phyloP scores from a whole-genome alignment of 2,329 filamentous ascomycete genomes.

The Elsinoe ampelina region DNA sequence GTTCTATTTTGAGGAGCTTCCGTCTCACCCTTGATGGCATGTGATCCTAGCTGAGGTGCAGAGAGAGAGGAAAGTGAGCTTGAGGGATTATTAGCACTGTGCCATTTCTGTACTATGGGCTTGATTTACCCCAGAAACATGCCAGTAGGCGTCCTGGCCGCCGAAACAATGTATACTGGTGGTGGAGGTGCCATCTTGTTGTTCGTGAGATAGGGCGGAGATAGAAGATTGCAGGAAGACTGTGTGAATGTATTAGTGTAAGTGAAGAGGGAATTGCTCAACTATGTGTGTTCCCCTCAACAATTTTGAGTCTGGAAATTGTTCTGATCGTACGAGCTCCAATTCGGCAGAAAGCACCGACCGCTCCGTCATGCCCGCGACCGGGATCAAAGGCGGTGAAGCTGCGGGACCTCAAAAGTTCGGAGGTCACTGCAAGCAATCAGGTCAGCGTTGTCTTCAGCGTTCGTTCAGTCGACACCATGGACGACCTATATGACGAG shows the following conservation, averaged over 20 bases:
- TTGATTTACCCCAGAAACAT: constrained; percentile 74
- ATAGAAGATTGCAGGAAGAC: neutral
- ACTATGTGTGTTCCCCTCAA: constrained; percentile 5
- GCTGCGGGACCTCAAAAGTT: constrained; percentile 8
- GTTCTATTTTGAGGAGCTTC: constrained; percentile 16
- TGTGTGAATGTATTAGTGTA: neutral
- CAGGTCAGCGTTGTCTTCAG: neutral
- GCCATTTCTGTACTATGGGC: constrained; percentile 21
- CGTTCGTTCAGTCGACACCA: constrained; percentile 32
- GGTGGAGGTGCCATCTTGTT: constrained; percentile 63
- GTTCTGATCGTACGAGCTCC: constrained; percentile 13
- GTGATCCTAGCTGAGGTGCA: constrained; percentile 76
- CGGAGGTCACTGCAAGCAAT: neutral
- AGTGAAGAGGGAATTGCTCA: neutral
- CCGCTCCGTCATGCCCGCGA: neutral
- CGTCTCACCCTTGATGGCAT: constrained; percentile 77
- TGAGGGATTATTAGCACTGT: constrained; percentile 21
- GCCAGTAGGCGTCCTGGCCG: constrained; percentile 80
- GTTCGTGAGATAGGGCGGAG: constrained; percentile 7
- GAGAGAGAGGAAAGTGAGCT: constrained; percentile 82
- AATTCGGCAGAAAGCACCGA: constrained; percentile 11
- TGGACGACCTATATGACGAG: constrained; percentile 99
- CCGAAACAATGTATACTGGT: constrained; percentile 92
- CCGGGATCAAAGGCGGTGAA: constrained; percentile 2
- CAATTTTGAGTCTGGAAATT: neutral